Evolutionary conservation across 371 early-diverging fungal species (phyloP).

Genomic region (Quaeritorhiza haematococci): DNA sequence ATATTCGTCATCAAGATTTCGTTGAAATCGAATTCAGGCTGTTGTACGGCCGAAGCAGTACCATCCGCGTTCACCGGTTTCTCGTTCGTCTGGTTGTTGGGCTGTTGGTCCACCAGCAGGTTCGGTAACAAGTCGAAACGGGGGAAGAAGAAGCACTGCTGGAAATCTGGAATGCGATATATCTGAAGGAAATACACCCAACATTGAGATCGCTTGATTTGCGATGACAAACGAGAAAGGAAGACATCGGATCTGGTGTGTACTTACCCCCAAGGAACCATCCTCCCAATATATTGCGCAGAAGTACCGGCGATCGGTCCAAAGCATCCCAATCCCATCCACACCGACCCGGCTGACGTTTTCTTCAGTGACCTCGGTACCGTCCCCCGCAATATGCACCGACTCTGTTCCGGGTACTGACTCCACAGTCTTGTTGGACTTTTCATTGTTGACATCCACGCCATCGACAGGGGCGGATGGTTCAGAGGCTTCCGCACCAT

Average conservation of each 20-base stretch:
- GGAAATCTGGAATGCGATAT: constrained; percentile 65
- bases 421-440: constrained; percentile 9
- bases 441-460: constrained; percentile 13
- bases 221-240: not conserved
- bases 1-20: constrained; percentile 67
- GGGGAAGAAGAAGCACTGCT: constrained; percentile 58
- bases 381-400: not conserved
- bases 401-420: not conserved
- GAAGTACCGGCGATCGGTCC: constrained; percentile 39
- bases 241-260: not conserved
- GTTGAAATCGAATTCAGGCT: constrained; percentile 44
- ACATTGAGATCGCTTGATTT: no score
- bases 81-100: not conserved
- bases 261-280: constrained; percentile 51
- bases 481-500: constrained; percentile 1
- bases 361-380: constrained; percentile 18
- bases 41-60: constrained; percentile 3
- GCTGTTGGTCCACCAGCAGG: constrained; percentile 47
- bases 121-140: constrained; percentile 63
- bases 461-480: no score
- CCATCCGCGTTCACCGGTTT: not conserved
- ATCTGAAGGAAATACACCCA: constrained; percentile 41
- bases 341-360: constrained; percentile 17
- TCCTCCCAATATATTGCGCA: constrained; percentile 45
- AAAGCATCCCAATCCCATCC: no score